Conservation (phyloP, 2,329 filamentous ascomycete species). For the Dactylellina sp. region DNA sequence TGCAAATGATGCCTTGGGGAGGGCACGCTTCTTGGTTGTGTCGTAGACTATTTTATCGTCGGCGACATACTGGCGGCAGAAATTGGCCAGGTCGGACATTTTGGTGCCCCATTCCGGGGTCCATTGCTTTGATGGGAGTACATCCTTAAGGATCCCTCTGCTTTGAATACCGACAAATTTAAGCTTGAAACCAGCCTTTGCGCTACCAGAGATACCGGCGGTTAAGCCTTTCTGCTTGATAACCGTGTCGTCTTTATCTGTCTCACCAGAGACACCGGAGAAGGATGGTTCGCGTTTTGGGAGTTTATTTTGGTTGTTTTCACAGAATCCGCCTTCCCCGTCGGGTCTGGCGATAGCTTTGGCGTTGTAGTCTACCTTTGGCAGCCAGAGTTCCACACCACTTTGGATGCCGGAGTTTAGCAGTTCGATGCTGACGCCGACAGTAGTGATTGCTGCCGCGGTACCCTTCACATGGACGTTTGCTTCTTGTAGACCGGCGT, state of each 20-base stretch:
- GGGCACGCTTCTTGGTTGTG: not conserved
- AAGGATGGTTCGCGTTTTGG: not conserved
- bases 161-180: not conserved
- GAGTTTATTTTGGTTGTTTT: not conserved
- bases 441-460: not conserved
- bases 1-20: not conserved
- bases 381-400: constrained; percentile 2
- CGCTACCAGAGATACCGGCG: not conserved
- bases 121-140: not conserved
- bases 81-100: not conserved
- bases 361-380: not conserved
- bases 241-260: not conserved
- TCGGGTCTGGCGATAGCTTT: not conserved
- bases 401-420: not conserved
- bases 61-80: not conserved
- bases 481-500: not conserved
- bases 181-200: not conserved
- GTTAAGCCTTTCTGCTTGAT: not conserved
- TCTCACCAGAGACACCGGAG: not conserved
- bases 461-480: not conserved
- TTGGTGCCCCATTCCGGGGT: constrained; percentile 4
- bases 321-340: not conserved
- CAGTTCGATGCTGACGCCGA: constrained; percentile 2
- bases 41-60: not conserved
- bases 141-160: not conserved